These are phyloP conservation scores for Plantago elongata DNA, from an alignment of 257 asterid genomes.

Conservation along the genomic window DNA sequence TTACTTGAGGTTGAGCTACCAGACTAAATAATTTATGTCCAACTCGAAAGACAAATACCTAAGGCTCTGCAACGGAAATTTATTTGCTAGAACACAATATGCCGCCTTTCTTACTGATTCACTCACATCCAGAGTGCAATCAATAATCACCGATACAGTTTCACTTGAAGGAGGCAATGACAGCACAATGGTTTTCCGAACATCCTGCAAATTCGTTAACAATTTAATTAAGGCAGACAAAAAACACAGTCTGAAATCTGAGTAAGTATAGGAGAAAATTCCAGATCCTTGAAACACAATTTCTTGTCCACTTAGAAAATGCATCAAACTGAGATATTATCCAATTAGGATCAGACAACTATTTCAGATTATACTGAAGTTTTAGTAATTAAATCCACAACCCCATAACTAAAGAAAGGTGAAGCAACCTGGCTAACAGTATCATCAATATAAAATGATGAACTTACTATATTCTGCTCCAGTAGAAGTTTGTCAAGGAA, in stretches of 20 bases:
- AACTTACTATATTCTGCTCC: slow-evolving; percentile 72
- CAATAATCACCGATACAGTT: slow-evolving; percentile 58
- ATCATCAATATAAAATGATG: slow-evolving; percentile 4
- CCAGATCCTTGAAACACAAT: not conserved
- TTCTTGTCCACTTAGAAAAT: too few species aligned
- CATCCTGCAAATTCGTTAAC: slow-evolving; percentile 53
- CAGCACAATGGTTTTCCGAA: slow-evolving; percentile 72
- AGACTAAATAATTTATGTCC: not conserved
- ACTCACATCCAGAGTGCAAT: slow-evolving; percentile 78
- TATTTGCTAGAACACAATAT: slow-evolving; percentile 66
- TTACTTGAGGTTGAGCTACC: too few species aligned
- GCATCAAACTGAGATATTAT: too few species aligned
- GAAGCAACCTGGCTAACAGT: not conserved
- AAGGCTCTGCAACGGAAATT: slow-evolving; percentile 85
- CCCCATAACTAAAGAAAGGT: too few species aligned
- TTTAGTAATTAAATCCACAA: too few species aligned
- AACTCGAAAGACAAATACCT: slow-evolving; percentile 41
- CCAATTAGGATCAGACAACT: too few species aligned
- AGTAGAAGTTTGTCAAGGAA: slow-evolving; percentile 61
- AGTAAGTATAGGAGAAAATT: not conserved
- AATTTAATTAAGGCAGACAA: not conserved
- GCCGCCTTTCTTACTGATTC: slow-evolving; percentile 89
- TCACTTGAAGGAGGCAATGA: slow-evolving; percentile 80
- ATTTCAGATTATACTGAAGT: too few species aligned
- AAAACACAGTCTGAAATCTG: slow-evolving; percentile 2